Conservation (phyloP, 805 yeast genomes). For the Wickerhamiella sergipiensis region DNA sequence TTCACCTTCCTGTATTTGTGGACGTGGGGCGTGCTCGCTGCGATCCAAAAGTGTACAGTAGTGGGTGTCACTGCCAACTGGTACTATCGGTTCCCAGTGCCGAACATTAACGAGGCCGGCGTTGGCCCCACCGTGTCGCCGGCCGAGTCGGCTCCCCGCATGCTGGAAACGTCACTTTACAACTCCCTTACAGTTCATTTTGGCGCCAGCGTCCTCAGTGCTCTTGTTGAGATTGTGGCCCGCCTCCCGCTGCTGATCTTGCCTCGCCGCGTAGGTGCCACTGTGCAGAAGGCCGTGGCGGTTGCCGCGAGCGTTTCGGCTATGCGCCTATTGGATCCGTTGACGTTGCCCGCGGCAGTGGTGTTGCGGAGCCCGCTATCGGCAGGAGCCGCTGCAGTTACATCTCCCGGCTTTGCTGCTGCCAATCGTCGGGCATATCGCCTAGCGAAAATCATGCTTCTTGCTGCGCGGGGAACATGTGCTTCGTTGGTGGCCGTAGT, state of each 20-base stretch:
- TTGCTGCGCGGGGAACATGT: slow-evolving; percentile 26
- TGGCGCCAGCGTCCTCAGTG: slow-evolving; percentile 26
- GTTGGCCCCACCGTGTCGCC: slow-evolving; percentile 14
- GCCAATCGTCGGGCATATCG: slow-evolving; percentile 24
- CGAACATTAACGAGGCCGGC: slow-evolving; percentile 6
- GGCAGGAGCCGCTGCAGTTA: slow-evolving; percentile 21
- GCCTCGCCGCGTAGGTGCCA: slow-evolving; percentile 19
- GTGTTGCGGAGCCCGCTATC: slow-evolving; percentile 23
- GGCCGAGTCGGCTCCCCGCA: slow-evolving; percentile 7
- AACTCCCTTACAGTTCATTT: slow-evolving; percentile 23
- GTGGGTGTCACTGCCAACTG: slow-evolving; percentile 27
- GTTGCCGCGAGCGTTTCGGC: slow-evolving; percentile 21
- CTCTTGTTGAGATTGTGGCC: slow-evolving; percentile 22
- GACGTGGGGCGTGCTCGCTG: slow-evolving; percentile 30
- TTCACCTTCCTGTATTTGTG: slow-evolving; percentile 27
- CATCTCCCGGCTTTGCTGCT: slow-evolving; percentile 7
- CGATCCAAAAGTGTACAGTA: slow-evolving; percentile 26
- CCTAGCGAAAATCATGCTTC: slow-evolving; percentile 26
- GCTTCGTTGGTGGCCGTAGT: slow-evolving; percentile 26
- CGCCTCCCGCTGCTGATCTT: slow-evolving; percentile 26
- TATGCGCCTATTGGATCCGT: slow-evolving; percentile 22
- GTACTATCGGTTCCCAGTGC: slow-evolving; percentile 22
- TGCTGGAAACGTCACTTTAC: slow-evolving; percentile 16
- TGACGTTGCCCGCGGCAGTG: slow-evolving; percentile 27
- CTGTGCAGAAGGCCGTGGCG: slow-evolving; percentile 17